These are phyloP conservation scores for Helminthosporium solani DNA, from an alignment of 2,329 filamentous ascomycete species.

Conservation along the genomic window DNA sequence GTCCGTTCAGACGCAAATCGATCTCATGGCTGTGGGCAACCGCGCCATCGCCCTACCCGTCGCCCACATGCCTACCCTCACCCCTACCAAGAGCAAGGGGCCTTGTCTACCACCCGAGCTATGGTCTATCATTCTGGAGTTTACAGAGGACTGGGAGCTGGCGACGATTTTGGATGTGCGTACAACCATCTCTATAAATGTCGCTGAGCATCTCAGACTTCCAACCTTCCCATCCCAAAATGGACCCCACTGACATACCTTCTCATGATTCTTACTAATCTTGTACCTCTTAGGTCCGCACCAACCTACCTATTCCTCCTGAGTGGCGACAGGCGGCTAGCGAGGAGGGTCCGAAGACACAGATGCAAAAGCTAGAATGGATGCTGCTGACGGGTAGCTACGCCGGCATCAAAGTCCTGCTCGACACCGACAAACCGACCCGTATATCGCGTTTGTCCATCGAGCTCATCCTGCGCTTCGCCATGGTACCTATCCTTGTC, in stretches of 20 bases:
- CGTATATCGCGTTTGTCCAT: conserved; percentile 80
- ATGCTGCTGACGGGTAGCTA: conserved; percentile 74
- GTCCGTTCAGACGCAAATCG: conserved; percentile 74
- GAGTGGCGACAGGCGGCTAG: conserved; percentile 69
- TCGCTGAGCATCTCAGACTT: too few relatives aligned
- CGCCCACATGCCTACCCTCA: conserved; percentile 36
- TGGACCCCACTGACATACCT: too few relatives aligned
- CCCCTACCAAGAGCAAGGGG: conserved; percentile 40
- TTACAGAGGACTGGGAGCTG: conserved; percentile 86
- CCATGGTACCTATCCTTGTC: conserved; percentile 73
- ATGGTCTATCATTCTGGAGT: conserved; percentile 85
- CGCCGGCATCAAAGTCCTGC: conserved; percentile 69
- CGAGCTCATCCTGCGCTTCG: conserved; percentile 89
- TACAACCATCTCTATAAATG: too few relatives aligned
- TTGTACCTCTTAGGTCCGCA: conserved; percentile 58
- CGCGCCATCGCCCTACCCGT: conserved; percentile 53
- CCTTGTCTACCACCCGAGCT: conserved; percentile 73
- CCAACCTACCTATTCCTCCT: conserved; percentile 69
- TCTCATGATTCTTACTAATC: too few relatives aligned
- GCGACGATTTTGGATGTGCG: conserved; percentile 79
- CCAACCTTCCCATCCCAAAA: too few relatives aligned
- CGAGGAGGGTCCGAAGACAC: conserved; percentile 66
- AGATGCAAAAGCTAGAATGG: conserved; percentile 80
- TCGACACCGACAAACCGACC: conserved; percentile 68
- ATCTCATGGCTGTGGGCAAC: conserved; percentile 72